These are phyloP conservation scores for Bolboschoenus planiculmis DNA, from an alignment of 176 grass and related monocot species.

Conservation along the genomic window DNA sequence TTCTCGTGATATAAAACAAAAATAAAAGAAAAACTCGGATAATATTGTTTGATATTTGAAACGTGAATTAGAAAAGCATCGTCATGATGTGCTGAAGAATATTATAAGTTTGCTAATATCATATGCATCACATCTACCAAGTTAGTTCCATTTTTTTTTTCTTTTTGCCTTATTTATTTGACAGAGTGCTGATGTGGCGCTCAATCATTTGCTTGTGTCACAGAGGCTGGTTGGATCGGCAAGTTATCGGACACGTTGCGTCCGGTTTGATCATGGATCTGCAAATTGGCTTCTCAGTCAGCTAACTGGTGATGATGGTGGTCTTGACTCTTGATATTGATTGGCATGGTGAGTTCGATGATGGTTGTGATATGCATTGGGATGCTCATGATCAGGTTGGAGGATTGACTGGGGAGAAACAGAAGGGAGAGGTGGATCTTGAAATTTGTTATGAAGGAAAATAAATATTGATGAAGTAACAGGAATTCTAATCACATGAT, in stretches of 20 bases:
- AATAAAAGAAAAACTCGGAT: no score
- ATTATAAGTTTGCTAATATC: no score
- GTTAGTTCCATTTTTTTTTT: no score
- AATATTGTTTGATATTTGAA: no score
- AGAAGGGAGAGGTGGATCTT: neutral
- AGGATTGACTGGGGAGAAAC: neutral
- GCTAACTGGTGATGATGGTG: neutral
- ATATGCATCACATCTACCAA: no score
- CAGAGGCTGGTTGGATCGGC: neutral
- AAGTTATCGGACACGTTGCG: neutral
- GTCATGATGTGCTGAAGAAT: no score
- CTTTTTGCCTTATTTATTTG: no score
- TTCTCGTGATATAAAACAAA: no score
- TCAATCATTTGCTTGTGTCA: conserved; percentile 18
- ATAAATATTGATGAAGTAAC: no score
- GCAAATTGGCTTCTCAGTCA: conserved; percentile 9
- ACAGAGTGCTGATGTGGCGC: neutral
- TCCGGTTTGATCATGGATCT: neutral
- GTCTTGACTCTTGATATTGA: neutral
- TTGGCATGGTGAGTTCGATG: neutral
- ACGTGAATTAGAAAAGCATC: no score
- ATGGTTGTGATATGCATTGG: neutral
- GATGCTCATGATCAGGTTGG: neutral
- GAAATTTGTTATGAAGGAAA: no score
- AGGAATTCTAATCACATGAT: no score